Evolutionary conservation across 2,329 filamentous ascomycete genomes (phyloP), one percentile per base, ranked within the genome.

Genomic region (Penicillium olsonii): DNA sequence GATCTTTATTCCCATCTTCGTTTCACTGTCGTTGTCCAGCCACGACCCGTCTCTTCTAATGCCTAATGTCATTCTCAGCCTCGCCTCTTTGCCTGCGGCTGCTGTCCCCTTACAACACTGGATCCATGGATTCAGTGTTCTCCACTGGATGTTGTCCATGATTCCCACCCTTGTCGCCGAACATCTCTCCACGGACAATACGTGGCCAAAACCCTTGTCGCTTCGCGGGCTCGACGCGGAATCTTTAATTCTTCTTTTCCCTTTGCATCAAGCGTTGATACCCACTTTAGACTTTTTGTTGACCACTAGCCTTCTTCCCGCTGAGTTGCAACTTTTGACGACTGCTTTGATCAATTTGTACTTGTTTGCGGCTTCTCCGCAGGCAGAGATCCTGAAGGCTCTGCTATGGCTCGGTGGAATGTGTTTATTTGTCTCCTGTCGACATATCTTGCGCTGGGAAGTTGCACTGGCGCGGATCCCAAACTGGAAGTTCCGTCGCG

Each of bases 291-390:
- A 89, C 61, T 85, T 88, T 65, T 79, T 97, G 54, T 92, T 92
- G 1, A 92, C 90, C 0, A 95, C 91, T 1, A 96, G 92, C 69
- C 79, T 97, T 35, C 78, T 97, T 43, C 82, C 87, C 2, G 85
- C 94, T 5, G 94, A 99, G 69, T 79, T 96, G 35, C 90, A 96
- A 62, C 78, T 99, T 9, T 80, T 97, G 14, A 92, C 92, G 0
- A 83, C 88, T 33, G 84, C 85, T 2, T 78, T 99, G 12, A 87
- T 96, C 62, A 90, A 95, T 63, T 74, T 96, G 12, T 75, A 95
- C 0, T 68, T 96, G 2, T 81, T 95, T 53, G 84, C 91, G 0
- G 75, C 77, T 6, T 94, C 92, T 0, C 89, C 92, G 0, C 94
- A 97, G 70, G 84, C 87, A 14, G 79, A 90, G 55, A 92, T 95